Conservation (phyloP, 495 filamentous ascomycete genomes). For the Hypoxylon fragiforme region DNA sequence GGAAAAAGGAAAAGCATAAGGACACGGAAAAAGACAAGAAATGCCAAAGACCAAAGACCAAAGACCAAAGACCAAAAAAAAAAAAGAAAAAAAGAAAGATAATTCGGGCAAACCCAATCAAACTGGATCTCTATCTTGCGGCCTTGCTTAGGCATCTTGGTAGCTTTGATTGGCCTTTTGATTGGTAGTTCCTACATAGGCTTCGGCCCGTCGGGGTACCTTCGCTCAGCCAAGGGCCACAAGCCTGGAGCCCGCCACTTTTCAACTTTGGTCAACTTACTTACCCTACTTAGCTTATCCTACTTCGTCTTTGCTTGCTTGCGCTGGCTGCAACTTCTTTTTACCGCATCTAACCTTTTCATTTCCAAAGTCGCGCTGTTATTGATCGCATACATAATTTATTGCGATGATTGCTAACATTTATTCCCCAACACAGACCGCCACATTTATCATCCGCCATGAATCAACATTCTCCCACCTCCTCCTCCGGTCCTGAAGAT, state of each 20-base stretch:
- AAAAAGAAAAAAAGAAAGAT: too few relatives aligned
- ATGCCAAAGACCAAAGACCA: too few relatives aligned
- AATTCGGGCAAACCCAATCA: neutral
- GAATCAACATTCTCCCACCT: slow-evolving; percentile 72
- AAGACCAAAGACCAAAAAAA: too few relatives aligned
- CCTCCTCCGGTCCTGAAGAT: slow-evolving; percentile 79
- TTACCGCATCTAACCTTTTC: neutral
- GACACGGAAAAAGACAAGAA: too few relatives aligned
- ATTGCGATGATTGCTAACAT: slow-evolving; percentile 11
- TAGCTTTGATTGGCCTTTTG: slow-evolving; percentile 11
- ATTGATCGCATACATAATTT: slow-evolving; percentile 5
- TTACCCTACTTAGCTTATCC: neutral
- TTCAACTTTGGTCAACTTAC: slow-evolving; percentile 7
- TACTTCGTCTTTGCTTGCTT: slow-evolving; percentile 12
- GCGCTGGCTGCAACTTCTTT: slow-evolving; percentile 15
- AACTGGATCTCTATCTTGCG: neutral
- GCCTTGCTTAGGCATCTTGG: slow-evolving; percentile 15
- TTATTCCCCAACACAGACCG: slow-evolving; percentile 31
- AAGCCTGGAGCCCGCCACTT: slow-evolving; percentile 19
- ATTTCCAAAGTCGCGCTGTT: slow-evolving; percentile 8
- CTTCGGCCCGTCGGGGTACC: slow-evolving; percentile 27
- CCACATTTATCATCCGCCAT: slow-evolving; percentile 44
- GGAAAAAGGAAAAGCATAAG: too few relatives aligned
- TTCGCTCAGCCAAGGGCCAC: slow-evolving; percentile 17
- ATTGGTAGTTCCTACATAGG: slow-evolving; percentile 28